Evolutionary conservation across 2,329 filamentous ascomycete species (phyloP), one percentile per base, ranked within the genome.

Genomic region (Diplodia corticola): DNA sequence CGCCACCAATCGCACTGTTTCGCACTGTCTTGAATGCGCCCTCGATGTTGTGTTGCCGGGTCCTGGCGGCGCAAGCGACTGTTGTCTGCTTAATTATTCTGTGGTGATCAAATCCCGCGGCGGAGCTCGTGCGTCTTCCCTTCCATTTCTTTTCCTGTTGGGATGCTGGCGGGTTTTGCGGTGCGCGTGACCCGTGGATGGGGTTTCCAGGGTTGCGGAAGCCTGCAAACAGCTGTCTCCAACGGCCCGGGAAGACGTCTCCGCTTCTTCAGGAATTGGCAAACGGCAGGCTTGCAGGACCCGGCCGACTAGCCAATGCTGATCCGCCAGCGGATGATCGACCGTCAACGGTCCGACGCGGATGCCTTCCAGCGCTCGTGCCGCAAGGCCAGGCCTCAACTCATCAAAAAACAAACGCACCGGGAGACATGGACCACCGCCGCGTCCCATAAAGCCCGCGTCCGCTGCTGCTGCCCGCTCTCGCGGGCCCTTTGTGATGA

Each of bases 271-370:
- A 33, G 28, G 17, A 22, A 13, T 17, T 28, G 35, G 40, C 26
- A 61, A 49, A 24, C 40, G 35, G 57, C 40, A 30, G 28, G 40
- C 44, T 24, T 24, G 57, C 44, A 61, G 37, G 40, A 24, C 40
- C 37, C 48, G 26, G n/a, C 10, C 44, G 57, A 49, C 57, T 49
- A 46, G 44, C 57, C 57, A 61, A 61, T 61, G 57, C 57, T 48
- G 57, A 61, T 61, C 57, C 40, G 57, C 57, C 57, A 61, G 57
- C 57, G 57, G 57, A 61, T 61, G 57, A 61, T 61, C 57, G 57
- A 61, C 57, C 57, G 22, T 61, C 57, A 61, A 61, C 57, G 57
- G 57, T 35, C 57, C 57, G 57, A 61, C 57, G 57, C 57, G 57
- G 57, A 61, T 61, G 57, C 57, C 57, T 61, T 37, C 55, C 44